Evolutionary conservation across 2,329 filamentous ascomycete genomes (phyloP).

Genomic region (Penicillium rolfsii): DNA sequence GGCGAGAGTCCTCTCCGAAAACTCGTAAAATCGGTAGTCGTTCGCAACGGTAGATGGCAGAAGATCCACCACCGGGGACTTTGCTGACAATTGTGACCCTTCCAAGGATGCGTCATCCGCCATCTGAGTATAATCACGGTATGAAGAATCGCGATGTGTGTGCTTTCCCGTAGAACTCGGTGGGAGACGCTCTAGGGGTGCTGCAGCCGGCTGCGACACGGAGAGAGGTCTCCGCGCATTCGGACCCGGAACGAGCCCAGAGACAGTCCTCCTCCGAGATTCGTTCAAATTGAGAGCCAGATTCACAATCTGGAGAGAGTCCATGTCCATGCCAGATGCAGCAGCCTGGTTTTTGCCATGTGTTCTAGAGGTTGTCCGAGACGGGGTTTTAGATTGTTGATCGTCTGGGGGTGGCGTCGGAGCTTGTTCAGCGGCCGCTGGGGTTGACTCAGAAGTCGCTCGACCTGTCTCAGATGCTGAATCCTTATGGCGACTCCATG

Average conservation of each 20-base stretch:
- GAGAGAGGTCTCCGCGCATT: constrained; percentile 40
- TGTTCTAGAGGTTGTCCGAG: constrained; percentile 17
- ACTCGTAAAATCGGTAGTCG: constrained; percentile 50
- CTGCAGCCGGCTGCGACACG: constrained; percentile 27
- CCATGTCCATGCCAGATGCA: constrained; percentile 61
- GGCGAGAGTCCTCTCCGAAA: constrained; percentile 78
- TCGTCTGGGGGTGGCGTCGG: constrained; percentile 16
- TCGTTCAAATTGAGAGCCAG: constrained; percentile 90
- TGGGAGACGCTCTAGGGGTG: constrained; percentile 27
- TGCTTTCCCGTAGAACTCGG: constrained; percentile 20
- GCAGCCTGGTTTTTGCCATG: constrained; percentile 18
- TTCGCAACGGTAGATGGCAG: constrained; percentile 35
- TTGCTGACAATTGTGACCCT: constrained; percentile 15
- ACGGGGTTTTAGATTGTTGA: constrained; percentile 19
- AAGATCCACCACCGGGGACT: constrained; percentile 33
- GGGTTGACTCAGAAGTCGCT: constrained; percentile 18
- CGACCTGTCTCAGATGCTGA: constrained; percentile 38
- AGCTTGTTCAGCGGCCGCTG: constrained; percentile 14
- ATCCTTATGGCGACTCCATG: constrained; percentile 39
- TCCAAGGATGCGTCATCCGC: constrained; percentile 28
- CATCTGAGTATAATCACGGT: constrained; percentile 31
- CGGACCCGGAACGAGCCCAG: constrained; percentile 59
- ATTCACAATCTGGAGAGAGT: constrained; percentile 87
- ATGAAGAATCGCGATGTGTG: constrained; percentile 21
- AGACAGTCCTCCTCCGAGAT: constrained; percentile 64